Conservation (phyloP, 1,284 basidiomycete species). For the Ceratobasidium sp. region DNA sequence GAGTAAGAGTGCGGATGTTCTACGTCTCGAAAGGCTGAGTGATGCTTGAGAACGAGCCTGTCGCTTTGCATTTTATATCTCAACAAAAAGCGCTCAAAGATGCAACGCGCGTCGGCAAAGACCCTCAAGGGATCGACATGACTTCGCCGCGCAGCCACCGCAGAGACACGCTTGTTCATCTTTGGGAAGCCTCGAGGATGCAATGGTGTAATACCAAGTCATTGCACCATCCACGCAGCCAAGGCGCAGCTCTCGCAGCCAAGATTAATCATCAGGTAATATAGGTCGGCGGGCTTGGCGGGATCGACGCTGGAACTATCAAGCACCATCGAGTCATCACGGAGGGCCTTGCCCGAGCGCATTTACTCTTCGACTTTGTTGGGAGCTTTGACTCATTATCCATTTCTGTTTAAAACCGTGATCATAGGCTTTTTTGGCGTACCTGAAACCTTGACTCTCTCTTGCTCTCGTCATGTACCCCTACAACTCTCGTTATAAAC, state of each 20-base stretch:
- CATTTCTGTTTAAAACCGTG: background rate
- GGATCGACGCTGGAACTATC: slow-evolving; percentile 12
- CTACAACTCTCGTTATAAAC: slow-evolving; percentile 31
- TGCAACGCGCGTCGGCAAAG: background rate
- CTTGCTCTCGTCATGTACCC: slow-evolving; percentile 17
- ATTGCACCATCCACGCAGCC: background rate
- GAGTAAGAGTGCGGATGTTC: background rate
- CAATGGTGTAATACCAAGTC: background rate
- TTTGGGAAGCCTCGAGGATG: background rate
- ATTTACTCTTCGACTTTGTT: background rate
- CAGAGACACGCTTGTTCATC: background rate
- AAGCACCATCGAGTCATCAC: slow-evolving; percentile 30
- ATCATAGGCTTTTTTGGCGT: background rate
- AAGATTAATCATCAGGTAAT: background rate
- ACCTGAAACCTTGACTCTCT: background rate
- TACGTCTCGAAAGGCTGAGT: background rate
- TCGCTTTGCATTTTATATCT: background rate
- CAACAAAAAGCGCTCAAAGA: slow-evolving; percentile 9
- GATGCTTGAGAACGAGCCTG: background rate
- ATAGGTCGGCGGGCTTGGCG: background rate
- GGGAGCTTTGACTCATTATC: background rate
- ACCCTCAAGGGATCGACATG: background rate
- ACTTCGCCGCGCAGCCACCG: slow-evolving; percentile 6
- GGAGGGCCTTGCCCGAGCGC: background rate
- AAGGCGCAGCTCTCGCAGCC: slow-evolving; percentile 15